These are phyloP conservation scores for Scheffersomyces quercinus DNA, from an alignment of 1,139 yeast species.

Conservation along the genomic window DNA sequence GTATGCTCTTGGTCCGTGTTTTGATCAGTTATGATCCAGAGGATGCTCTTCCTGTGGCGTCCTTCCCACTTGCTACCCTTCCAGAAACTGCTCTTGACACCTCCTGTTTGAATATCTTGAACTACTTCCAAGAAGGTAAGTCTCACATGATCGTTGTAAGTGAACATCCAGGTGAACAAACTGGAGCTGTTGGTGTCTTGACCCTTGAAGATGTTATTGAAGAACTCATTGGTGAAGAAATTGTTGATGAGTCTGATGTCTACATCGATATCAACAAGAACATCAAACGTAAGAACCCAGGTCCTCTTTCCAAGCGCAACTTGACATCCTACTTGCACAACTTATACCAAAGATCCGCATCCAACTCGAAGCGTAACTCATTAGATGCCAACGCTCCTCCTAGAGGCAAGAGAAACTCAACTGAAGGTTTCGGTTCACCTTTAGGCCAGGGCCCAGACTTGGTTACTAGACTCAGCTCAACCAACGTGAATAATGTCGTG, in stretches of 20 bases:
- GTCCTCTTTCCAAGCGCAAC: slow-evolving; percentile 77
- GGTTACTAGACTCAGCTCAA: background rate
- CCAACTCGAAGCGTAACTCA: slow-evolving; percentile 39
- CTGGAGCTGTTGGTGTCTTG: slow-evolving; percentile 87
- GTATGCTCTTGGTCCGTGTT: slow-evolving; percentile 91
- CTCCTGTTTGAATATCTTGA: slow-evolving; percentile 88
- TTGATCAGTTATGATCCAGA: slow-evolving; percentile 96
- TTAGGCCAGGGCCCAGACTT: background rate
- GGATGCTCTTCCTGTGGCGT: slow-evolving; percentile 88
- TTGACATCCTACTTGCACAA: slow-evolving; percentile 68
- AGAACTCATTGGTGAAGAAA: slow-evolving; percentile 96
- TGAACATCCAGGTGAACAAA: slow-evolving; percentile 80
- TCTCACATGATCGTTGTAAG: slow-evolving; percentile 96
- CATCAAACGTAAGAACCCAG: slow-evolving; percentile 80
- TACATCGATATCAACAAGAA: slow-evolving; percentile 87
- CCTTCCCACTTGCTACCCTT: slow-evolving; percentile 91
- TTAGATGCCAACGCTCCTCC: slow-evolving; percentile 22
- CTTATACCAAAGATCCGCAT: slow-evolving; percentile 43
- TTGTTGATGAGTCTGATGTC: slow-evolving; percentile 96
- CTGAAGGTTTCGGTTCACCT: background rate
- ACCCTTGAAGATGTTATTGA: slow-evolving; percentile 97
- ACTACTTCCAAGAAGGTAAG: slow-evolving; percentile 96
- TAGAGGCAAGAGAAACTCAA: background rate
- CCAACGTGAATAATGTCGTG: slow-evolving; percentile 10
- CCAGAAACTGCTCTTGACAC: slow-evolving; percentile 94